Conservation (phyloP, 2,329 filamentous ascomycete species). For the Trichoderma pleuroti region DNA sequence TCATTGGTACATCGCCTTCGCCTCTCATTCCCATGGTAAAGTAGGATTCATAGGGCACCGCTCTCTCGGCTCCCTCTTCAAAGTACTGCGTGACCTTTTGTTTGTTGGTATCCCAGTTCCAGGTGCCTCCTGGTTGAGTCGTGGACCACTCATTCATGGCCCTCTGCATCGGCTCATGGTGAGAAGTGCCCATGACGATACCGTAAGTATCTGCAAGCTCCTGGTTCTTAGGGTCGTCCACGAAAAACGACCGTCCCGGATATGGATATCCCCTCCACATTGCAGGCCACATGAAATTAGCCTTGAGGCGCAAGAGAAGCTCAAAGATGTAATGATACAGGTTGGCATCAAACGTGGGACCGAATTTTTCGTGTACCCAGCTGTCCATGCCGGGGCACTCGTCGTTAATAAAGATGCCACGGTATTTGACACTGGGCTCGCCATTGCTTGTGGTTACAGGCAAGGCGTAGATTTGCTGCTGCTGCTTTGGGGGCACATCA, state of each 20-base stretch:
- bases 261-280: slow-evolving; percentile 55
- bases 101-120: slow-evolving; percentile 58
- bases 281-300: slow-evolving; percentile 66
- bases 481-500: slow-evolving; percentile 49
- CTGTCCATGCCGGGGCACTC: slow-evolving; percentile 45
- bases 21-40: slow-evolving; percentile 60
- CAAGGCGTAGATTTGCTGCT: slow-evolving; percentile 47
- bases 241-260: slow-evolving; percentile 55
- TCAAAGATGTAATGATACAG: slow-evolving; percentile 64
- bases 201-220: slow-evolving; percentile 59
- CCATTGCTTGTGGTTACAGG: slow-evolving; percentile 31
- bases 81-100: slow-evolving; percentile 56
- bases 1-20: slow-evolving; percentile 52
- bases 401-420: slow-evolving; percentile 62
- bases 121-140: slow-evolving; percentile 45
- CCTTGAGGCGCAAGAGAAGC: slow-evolving; percentile 54
- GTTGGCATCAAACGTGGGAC: slow-evolving; percentile 48
- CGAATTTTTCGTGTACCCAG: slow-evolving; percentile 51
- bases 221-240: slow-evolving; percentile 58
- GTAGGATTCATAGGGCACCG: slow-evolving; percentile 55
- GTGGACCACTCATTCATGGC: slow-evolving; percentile 49
- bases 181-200: slow-evolving; percentile 61
- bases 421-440: slow-evolving; percentile 55
- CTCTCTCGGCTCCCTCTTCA: slow-evolving; percentile 50
- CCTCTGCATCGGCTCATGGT: slow-evolving; percentile 64